Conservation (phyloP, 306 rosid species). For the Abrus pulchellus region DNA sequence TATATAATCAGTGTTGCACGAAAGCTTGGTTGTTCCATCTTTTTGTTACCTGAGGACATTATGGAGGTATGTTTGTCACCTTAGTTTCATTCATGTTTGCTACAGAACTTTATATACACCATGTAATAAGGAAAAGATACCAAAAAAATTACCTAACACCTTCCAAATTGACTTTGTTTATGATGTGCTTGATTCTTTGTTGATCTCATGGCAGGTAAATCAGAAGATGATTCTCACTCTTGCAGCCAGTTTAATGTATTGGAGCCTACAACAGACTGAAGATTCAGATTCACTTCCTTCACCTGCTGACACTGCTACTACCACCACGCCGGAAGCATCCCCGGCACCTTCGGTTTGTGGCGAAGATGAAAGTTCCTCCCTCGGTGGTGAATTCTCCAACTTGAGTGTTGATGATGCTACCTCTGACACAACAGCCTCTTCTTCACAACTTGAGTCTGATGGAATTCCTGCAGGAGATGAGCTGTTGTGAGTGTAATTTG, state of each 20-base stretch:
- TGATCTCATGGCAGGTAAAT: constrained; percentile 76
- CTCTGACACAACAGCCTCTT: constrained; percentile 79
- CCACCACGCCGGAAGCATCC: constrained; percentile 67
- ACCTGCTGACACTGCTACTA: constrained; percentile 55
- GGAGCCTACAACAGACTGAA: constrained; percentile 82
- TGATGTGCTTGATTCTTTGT: constrained; percentile 2
- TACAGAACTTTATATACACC: constrained; percentile 6
- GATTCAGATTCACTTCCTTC: constrained; percentile 65
- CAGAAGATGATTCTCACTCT: constrained; percentile 96
- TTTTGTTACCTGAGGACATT: constrained; percentile 93
- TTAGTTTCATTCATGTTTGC: constrained; percentile 5
- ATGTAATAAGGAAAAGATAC: constrained; percentile 1
- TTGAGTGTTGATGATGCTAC: constrained; percentile 78
- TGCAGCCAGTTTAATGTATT: constrained; percentile 89
- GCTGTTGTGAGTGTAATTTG: constrained; percentile 15
- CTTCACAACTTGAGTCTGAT: constrained; percentile 70
- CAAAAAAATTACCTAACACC: neutral
- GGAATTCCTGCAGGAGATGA: constrained; percentile 47
- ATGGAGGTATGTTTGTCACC: constrained; percentile 73
- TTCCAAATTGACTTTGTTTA: neutral
- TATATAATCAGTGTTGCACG: constrained; percentile 94
- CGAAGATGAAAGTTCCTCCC: constrained; percentile 80
- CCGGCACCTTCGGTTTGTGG: constrained; percentile 75
- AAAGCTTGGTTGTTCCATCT: constrained; percentile 96
- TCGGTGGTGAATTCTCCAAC: constrained; percentile 76